Evolutionary conservation across 805 yeast species (phyloP).

Genomic region (Yarrowia osloensis): DNA sequence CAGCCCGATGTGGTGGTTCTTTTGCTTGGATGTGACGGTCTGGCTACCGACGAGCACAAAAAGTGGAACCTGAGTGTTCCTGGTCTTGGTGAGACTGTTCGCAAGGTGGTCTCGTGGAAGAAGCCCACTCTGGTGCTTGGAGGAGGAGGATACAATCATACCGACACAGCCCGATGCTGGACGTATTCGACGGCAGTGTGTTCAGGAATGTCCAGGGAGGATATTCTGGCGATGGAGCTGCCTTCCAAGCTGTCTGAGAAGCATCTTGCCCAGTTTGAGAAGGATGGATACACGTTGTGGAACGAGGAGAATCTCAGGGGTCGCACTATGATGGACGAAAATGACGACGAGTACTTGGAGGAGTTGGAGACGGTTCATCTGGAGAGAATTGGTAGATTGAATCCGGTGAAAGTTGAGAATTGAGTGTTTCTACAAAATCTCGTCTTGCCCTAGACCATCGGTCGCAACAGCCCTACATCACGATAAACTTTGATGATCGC

Average conservation of each 20-base stretch:
- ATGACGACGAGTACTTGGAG: neutral
- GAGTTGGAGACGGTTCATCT: neutral
- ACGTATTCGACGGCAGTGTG: conserved; percentile 44
- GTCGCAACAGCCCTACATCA: neutral
- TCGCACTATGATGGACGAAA: neutral
- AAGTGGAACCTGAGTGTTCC: conserved; percentile 70
- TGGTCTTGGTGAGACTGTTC: conserved; percentile 49
- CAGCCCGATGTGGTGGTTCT: conserved; percentile 58
- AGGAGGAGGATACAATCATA: conserved; percentile 75
- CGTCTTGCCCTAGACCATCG: too few species aligned
- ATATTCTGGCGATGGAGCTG: neutral
- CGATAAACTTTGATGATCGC: neutral
- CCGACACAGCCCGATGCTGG: conserved; percentile 65
- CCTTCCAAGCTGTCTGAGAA: neutral
- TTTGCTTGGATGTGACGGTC: conserved; percentile 76
- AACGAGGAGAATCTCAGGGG: conserved; percentile 22
- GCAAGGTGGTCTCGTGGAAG: conserved; percentile 38
- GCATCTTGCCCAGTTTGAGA: conserved; percentile 6
- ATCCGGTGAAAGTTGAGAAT: neutral
- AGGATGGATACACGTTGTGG: conserved; percentile 19
- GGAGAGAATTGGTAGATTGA: neutral
- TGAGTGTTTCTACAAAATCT: neutral
- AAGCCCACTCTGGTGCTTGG: conserved; percentile 57
- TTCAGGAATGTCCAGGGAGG: conserved; percentile 18
- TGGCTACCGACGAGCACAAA: conserved; percentile 59